Evolutionary conservation across 2,329 filamentous ascomycete genomes (phyloP).

Genomic region (Pseudogymnoascus sp.): DNA sequence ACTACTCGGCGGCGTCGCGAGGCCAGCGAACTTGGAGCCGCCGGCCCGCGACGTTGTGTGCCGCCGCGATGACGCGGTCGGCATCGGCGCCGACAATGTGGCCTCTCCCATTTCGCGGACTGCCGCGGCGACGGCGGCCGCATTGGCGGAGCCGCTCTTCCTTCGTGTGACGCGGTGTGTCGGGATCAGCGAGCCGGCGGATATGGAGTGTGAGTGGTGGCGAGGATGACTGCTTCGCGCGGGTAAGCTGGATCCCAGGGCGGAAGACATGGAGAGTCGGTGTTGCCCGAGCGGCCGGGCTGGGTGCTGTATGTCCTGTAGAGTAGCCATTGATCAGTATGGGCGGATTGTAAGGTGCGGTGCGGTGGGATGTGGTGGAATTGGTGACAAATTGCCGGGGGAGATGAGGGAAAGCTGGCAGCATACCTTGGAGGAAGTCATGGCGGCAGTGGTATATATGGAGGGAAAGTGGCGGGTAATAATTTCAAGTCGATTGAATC

Average conservation of each 20-base stretch:
- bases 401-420: conserved; percentile 21
- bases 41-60: conserved; percentile 60
- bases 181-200: conserved; percentile 66
- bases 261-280: conserved; percentile 50
- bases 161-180: conserved; percentile 82
- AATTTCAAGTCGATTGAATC: no score
- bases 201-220: conserved; percentile 75
- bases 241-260: conserved; percentile 49
- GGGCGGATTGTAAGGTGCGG: conserved; percentile 22
- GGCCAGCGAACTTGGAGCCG: conserved; percentile 42
- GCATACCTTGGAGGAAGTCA: conserved; percentile 56
- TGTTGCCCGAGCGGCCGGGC: conserved; percentile 59
- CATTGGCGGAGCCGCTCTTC: conserved; percentile 78
- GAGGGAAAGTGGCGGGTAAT: no score
- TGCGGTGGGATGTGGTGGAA: conserved; percentile 16
- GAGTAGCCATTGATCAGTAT: conserved; percentile 31
- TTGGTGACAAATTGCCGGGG: conserved; percentile 20
- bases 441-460: conserved; percentile 34
- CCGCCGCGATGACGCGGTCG: conserved; percentile 47
- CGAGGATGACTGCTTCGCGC: conserved; percentile 35
- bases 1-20: conserved; percentile 57
- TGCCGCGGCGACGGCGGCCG: conserved; percentile 66
- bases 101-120: conserved; percentile 57
- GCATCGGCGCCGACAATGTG: conserved; percentile 48
- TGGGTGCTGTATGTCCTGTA: conserved; percentile 56